Evolutionary conservation across 441 rosid species (phyloP), one percentile per base, ranked within the genome.

Genomic region (Adansonia grandidieri): DNA sequence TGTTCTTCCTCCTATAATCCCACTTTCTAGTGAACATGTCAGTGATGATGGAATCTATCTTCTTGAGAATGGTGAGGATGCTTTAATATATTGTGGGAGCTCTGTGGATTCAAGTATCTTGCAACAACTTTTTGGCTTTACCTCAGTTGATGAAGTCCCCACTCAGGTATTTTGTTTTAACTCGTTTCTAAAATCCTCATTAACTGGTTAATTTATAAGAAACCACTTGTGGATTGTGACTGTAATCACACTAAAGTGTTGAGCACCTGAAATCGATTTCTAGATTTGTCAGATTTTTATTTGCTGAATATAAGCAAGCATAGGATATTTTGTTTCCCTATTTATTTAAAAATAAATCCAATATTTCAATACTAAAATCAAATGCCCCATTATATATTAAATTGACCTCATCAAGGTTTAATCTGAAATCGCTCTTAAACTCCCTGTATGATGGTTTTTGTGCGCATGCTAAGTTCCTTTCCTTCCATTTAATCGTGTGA

Each of bases 1-100:
- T 75, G 60, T 84, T 60, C 80, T 93, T 80, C 98, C 98, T 71
- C 58, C 89, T 64, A 74, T 87, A 73, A 86, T 97, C 82, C 98
- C 98, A 51, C 97, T 97, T 79, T 85, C 97, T 69, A 97, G 98
- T 73, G 98, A 95, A 78, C 89, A 92, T 37, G 80, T 97, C 74
- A 91, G 85, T 58, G 94, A 95, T 64, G 96, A 88, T 53, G 99
- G 98, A 84, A 88, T 95, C 45, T 97, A 95, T 89, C 92, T 97
- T 86, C 98, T 97, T 79, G 99, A 97, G 85, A 95, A 95, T 73
- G 99, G 99, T 66, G 93, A 88, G 51, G 97, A 95, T 85, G 93
- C 91, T 82, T 82, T 92, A 77, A 85, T 95, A 76, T 95, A 91
- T 84, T 76, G 92, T 42, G 97, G 98, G 72, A 88, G 80, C 79